Conservation (phyloP, 2,329 filamentous ascomycete species). For the Blastomyces silverae region DNA sequence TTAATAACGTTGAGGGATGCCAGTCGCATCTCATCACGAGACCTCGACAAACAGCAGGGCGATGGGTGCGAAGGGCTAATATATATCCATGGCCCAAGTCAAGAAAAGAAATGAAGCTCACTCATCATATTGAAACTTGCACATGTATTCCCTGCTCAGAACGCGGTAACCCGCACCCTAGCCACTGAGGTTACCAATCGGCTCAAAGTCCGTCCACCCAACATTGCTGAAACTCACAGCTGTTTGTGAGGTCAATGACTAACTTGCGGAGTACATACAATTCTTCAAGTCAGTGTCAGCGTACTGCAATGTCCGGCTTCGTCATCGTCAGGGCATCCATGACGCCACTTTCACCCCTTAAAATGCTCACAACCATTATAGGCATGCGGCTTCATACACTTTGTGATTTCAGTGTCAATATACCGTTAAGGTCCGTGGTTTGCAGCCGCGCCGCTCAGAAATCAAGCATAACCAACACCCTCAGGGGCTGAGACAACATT, state of each 20-base stretch:
- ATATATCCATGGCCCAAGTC: background rate
- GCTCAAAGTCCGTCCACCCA: conserved; percentile 11
- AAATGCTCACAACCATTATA: conserved; percentile 56
- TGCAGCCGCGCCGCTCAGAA: conserved; percentile 46
- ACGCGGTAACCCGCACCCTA: background rate
- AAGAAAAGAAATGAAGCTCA: too few species aligned
- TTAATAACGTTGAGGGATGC: too few species aligned
- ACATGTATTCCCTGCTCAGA: too few species aligned
- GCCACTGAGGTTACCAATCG: background rate
- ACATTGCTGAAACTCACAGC: conserved; percentile 7
- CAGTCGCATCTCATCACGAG: too few species aligned
- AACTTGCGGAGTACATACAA: conserved; percentile 27
- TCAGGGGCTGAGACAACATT: conserved; percentile 43
- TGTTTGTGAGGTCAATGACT: conserved; percentile 33
- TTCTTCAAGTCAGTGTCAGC: conserved; percentile 48
- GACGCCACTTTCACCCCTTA: conserved; percentile 48
- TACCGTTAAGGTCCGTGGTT: conserved; percentile 46
- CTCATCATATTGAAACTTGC: too few species aligned
- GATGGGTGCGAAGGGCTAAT: too few species aligned
- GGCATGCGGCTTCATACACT: conserved; percentile 48
- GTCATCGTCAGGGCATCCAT: conserved; percentile 54
- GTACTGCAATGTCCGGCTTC: conserved; percentile 47
- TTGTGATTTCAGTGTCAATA: conserved; percentile 43
- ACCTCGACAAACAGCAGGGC: too few species aligned
- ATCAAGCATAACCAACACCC: conserved; percentile 44